Percentiles rank a stretch among this genome's conserved stretches.
Evolutionary conservation across 257 asterid genomes (phyloP).

Genomic region (Apocynum venetum): DNA sequence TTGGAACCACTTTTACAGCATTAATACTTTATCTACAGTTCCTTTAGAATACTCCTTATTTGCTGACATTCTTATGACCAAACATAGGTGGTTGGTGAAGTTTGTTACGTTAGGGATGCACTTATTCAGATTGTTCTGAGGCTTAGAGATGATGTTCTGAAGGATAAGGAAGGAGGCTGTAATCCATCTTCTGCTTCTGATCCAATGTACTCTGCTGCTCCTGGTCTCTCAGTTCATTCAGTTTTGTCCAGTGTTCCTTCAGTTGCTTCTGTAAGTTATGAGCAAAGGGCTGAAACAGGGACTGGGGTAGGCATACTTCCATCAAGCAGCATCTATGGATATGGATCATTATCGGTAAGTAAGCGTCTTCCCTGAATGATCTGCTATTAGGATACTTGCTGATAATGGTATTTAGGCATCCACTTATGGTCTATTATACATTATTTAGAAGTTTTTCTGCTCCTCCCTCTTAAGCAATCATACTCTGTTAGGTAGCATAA

Average conservation of each 20-base stretch:
- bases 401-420: background rate
- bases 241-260: constrained; percentile 48
- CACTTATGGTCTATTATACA: background rate
- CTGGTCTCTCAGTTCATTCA: constrained; percentile 56
- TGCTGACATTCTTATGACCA: constrained; percentile 19
- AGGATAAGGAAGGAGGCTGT: constrained; percentile 56
- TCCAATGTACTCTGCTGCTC: constrained; percentile 42
- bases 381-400: background rate
- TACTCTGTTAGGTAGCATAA: background rate
- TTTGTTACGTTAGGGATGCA: constrained; percentile 76
- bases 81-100: constrained; percentile 65
- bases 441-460: too few relatives aligned
- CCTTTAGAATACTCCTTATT: constrained; percentile 13
- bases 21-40: background rate
- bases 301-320: constrained; percentile 58
- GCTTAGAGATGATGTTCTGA: constrained; percentile 82
- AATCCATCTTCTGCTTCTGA: constrained; percentile 61
- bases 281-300: constrained; percentile 62
- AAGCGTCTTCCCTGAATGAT: background rate
- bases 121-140: constrained; percentile 83
- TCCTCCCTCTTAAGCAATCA: background rate
- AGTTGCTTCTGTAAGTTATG: constrained; percentile 55
- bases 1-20: constrained; percentile 8
- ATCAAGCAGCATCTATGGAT: constrained; percentile 63
- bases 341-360: constrained; percentile 63